phyloP scores from a whole-genome alignment of 1,139 yeast species.

The Keqinozyma sinolaborantium region DNA sequence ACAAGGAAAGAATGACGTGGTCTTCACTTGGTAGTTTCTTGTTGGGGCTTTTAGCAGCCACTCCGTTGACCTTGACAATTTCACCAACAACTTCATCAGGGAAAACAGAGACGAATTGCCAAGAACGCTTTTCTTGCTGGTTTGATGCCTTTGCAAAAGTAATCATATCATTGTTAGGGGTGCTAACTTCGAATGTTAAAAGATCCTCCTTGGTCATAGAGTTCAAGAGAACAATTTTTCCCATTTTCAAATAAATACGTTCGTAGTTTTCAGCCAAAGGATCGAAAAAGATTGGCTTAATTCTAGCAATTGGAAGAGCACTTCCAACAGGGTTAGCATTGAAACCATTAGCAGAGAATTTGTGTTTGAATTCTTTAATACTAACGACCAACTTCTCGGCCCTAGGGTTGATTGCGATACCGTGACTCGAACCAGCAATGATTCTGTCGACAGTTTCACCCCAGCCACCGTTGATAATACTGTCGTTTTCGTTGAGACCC shows the following conservation, averaged over 20 bases:
- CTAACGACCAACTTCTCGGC: conserved; percentile 71
- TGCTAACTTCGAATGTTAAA: conserved; percentile 47
- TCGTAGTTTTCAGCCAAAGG: conserved; percentile 60
- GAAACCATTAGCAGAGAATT: conserved; percentile 21
- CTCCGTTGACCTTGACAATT: conserved; percentile 59
- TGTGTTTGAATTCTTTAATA: conserved; percentile 70
- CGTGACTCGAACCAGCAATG: conserved; percentile 70
- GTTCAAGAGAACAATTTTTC: conserved; percentile 41
- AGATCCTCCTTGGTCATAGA: conserved; percentile 33
- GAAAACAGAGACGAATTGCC: conserved; percentile 79
- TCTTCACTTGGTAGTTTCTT: conserved; percentile 47
- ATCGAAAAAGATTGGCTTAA: conserved; percentile 62
- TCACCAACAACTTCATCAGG: conserved; percentile 77
- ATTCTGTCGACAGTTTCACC: conserved; percentile 82
- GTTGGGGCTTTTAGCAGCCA: conserved; percentile 33
- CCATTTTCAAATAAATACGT: conserved; percentile 55
- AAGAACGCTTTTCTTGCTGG: conserved; percentile 47
- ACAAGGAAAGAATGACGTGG: conserved; percentile 54
- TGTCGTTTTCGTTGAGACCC: conserved; percentile 16
- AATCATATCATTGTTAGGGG: conserved; percentile 45
- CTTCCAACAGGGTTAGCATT: conserved; percentile 34
- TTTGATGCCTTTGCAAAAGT: conserved; percentile 68
- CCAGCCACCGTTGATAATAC: conserved; percentile 69
- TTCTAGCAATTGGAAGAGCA: conserved; percentile 54
- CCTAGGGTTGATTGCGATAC: conserved; percentile 80